Evolutionary conservation across 2,329 filamentous ascomycete genomes (phyloP).

Genomic region (Biscogniauxia sp.): DNA sequence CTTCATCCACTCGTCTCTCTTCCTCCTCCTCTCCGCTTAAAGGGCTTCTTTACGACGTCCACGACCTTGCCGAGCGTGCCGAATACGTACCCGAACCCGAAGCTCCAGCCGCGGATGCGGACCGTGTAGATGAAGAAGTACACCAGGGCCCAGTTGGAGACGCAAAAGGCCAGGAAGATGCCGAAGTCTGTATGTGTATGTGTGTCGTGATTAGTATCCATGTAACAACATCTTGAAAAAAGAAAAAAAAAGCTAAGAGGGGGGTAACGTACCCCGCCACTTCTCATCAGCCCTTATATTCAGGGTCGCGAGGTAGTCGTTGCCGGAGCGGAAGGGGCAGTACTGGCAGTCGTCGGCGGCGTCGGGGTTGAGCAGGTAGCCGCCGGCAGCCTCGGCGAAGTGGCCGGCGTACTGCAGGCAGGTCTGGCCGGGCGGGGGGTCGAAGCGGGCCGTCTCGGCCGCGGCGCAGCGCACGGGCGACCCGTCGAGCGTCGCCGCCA

Average conservation of each 20-base stretch:
- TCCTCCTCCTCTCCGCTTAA: slow-evolving; percentile 14
- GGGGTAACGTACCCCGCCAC: slow-evolving; percentile 52
- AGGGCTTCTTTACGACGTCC: slow-evolving; percentile 33
- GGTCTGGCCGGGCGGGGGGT: slow-evolving; percentile 61
- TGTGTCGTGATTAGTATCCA: slow-evolving; percentile 2
- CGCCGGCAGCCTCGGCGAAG: slow-evolving; percentile 52
- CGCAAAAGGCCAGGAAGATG: slow-evolving; percentile 68
- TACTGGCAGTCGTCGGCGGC: slow-evolving; percentile 63
- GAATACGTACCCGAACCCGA: slow-evolving; percentile 63
- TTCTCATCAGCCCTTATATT: slow-evolving; percentile 56
- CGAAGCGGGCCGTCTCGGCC: slow-evolving; percentile 44
- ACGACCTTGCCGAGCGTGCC: slow-evolving; percentile 26
- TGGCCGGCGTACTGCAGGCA: slow-evolving; percentile 62
- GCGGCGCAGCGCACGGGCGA: slow-evolving; percentile 47
- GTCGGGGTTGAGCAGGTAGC: slow-evolving; percentile 62
- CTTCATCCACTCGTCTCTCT: not conserved
- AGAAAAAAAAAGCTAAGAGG: not conserved
- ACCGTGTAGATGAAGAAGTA: slow-evolving; percentile 78
- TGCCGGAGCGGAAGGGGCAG: slow-evolving; percentile 57
- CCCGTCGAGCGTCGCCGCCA: slow-evolving; percentile 59
- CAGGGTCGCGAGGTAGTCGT: slow-evolving; percentile 62
- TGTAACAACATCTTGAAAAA: too few relatives aligned
- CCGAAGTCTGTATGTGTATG: slow-evolving; percentile 54
- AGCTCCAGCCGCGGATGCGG: slow-evolving; percentile 66
- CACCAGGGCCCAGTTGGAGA: slow-evolving; percentile 69